phyloP scores from a whole-genome alignment of 192 early-diverging fungal species.

The Backusella australiensis region DNA sequence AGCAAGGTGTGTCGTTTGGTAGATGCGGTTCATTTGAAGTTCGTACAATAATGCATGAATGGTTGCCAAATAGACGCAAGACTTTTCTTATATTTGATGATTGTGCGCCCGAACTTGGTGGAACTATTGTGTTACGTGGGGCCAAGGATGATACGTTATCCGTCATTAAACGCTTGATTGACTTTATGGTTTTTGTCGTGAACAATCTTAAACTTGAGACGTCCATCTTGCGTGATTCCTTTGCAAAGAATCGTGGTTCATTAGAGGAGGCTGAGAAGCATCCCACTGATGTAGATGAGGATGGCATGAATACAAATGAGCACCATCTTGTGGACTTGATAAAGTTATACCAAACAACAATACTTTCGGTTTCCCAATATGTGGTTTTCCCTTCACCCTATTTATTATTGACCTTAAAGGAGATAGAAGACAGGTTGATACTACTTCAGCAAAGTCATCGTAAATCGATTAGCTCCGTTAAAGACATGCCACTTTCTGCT shows the following conservation, averaged over 20 bases:
- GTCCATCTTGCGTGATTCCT: constrained; percentile 75
- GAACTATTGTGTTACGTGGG: constrained; percentile 91
- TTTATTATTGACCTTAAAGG: constrained; percentile 63
- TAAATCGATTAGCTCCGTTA: background rate
- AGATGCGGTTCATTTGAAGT: constrained; percentile 75
- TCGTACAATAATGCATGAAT: constrained; percentile 78
- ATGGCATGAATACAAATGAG: constrained; percentile 25
- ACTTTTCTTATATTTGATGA: constrained; percentile 90
- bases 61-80: constrained; percentile 79
- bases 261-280: background rate
- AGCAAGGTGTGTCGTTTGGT: constrained; percentile 66
- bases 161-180: constrained; percentile 79
- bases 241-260: constrained; percentile 36
- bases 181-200: constrained; percentile 81
- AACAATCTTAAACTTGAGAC: constrained; percentile 90
- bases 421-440: constrained; percentile 52
- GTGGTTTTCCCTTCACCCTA: constrained; percentile 87
- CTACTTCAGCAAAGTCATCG: constrained; percentile 31
- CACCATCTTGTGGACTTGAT: constrained; percentile 35
- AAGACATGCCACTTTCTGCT: background rate
- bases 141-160: constrained; percentile 60
- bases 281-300: constrained; percentile 13
- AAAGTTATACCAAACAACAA: constrained; percentile 61
- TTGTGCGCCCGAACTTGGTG: constrained; percentile 73
- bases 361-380: constrained; percentile 86